phyloP scores from a whole-genome alignment of 2,329 filamentous ascomycete genomes.

The Lachnellula hyalina region DNA sequence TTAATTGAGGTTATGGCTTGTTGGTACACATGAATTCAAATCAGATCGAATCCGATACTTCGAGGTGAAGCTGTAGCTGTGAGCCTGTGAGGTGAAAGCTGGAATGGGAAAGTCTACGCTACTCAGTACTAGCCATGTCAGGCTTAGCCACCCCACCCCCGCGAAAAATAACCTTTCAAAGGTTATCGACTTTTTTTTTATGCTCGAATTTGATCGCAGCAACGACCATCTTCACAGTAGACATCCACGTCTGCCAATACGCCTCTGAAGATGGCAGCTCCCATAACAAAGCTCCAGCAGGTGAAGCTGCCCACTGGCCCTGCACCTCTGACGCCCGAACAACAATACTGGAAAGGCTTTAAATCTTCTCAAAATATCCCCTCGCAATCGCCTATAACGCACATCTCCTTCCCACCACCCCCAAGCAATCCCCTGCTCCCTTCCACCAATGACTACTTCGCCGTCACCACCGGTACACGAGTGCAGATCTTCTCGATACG shows the following conservation, averaged over 20 bases:
- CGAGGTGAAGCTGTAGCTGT: no score
- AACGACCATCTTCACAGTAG: not conserved
- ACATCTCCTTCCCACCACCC: conserved; percentile 69
- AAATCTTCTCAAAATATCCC: conserved; percentile 86
- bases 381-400: conserved; percentile 84
- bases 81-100: not conserved
- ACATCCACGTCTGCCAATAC: conserved; percentile 5
- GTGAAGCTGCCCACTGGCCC: conserved; percentile 76
- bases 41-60: not conserved
- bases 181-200: conserved; percentile 7
- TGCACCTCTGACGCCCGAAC: conserved; percentile 80
- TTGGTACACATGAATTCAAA: not conserved
- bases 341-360: conserved; percentile 95
- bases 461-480: conserved; percentile 88
- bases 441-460: conserved; percentile 67
- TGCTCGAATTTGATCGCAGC: not conserved
- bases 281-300: conserved; percentile 38
- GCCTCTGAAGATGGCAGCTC: conserved; percentile 26
- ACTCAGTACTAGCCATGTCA: not conserved
- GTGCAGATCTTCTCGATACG: conserved; percentile 92
- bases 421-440: conserved; percentile 36
- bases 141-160: not conserved
- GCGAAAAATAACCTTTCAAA: conserved; percentile 9
- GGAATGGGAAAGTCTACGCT: not conserved
- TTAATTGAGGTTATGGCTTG: no score